Conservation (phyloP, 1,284 basidiomycete genomes). For the Sphaerobolus stellatus region DNA sequence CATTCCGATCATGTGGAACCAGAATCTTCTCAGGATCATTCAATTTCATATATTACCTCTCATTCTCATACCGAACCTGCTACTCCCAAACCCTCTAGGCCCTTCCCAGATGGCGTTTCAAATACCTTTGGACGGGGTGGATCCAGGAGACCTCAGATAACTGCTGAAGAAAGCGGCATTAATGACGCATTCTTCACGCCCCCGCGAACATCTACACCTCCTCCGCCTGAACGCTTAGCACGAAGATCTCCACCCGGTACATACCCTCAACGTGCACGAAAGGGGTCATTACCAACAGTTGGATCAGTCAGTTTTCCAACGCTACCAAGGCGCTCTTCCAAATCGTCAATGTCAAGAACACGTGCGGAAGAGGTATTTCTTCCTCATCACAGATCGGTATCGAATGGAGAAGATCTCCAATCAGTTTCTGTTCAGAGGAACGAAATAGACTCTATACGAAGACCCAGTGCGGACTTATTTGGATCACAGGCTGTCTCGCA, state of each 20-base stretch:
- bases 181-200: constrained; percentile 3
- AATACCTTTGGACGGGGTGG: neutral
- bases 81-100: neutral
- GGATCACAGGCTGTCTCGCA: constrained; percentile 38
- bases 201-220: constrained; percentile 6
- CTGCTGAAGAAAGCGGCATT: neutral
- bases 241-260: constrained; percentile 4
- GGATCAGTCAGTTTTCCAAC: constrained; percentile 3
- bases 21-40: neutral
- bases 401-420: neutral
- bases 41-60: neutral
- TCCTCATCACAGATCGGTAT: neutral
- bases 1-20: neutral
- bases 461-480: constrained; percentile 42
- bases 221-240: constrained; percentile 1
- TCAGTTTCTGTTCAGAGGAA: neutral
- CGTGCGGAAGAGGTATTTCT: constrained; percentile 1
- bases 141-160: neutral
- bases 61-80: neutral
- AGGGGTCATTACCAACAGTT: neutral
- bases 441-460: constrained; percentile 20
- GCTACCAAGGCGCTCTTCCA: neutral
- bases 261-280: constrained; percentile 7
- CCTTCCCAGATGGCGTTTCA: constrained; percentile 3
- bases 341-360: neutral